Conservation (phyloP, 495 filamentous ascomycete genomes). For the Penicillium simplicissimum region DNA sequence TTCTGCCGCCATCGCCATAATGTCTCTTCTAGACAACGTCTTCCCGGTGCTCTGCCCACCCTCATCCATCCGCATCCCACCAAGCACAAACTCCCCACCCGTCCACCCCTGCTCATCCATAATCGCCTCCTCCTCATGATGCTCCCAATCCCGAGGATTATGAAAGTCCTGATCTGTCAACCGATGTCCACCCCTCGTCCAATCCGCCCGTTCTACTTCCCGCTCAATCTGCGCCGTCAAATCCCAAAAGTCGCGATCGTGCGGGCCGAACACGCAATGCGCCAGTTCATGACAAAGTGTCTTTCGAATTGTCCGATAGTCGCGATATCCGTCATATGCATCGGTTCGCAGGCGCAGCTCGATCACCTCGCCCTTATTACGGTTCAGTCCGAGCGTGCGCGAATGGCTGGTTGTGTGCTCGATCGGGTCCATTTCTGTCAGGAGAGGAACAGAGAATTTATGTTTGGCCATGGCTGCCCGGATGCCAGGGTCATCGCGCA, state of each 20-base stretch:
- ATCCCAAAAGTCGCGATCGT: slow-evolving; percentile 88
- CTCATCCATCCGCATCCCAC: slow-evolving; percentile 47
- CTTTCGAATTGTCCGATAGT: slow-evolving; percentile 86
- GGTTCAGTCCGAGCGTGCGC: slow-evolving; percentile 82
- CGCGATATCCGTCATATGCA: slow-evolving; percentile 88
- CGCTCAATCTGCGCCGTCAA: slow-evolving; percentile 80
- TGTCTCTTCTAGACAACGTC: slow-evolving; percentile 59
- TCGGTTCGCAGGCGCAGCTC: slow-evolving; percentile 89
- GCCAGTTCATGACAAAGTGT: slow-evolving; percentile 95
- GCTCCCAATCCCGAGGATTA: slow-evolving; percentile 59
- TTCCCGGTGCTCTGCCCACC: slow-evolving; percentile 22
- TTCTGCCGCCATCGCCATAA: slow-evolving; percentile 73
- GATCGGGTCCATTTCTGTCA: slow-evolving; percentile 93
- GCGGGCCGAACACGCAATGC: slow-evolving; percentile 82
- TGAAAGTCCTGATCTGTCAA: slow-evolving; percentile 71
- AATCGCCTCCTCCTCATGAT: slow-evolving; percentile 51
- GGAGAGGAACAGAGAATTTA: slow-evolving; percentile 78
- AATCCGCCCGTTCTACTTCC: slow-evolving; percentile 81
- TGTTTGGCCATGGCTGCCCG: slow-evolving; percentile 77
- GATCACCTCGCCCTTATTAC: slow-evolving; percentile 86
- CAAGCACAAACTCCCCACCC: slow-evolving; percentile 84
- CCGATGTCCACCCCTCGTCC: slow-evolving; percentile 63
- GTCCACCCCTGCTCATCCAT: slow-evolving; percentile 83
- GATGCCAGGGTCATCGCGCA: slow-evolving; percentile 85
- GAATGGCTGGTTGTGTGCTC: slow-evolving; percentile 78